Evolutionary conservation across 1,139 yeast genomes (phyloP).

Genomic region (Pichia sp.): DNA sequence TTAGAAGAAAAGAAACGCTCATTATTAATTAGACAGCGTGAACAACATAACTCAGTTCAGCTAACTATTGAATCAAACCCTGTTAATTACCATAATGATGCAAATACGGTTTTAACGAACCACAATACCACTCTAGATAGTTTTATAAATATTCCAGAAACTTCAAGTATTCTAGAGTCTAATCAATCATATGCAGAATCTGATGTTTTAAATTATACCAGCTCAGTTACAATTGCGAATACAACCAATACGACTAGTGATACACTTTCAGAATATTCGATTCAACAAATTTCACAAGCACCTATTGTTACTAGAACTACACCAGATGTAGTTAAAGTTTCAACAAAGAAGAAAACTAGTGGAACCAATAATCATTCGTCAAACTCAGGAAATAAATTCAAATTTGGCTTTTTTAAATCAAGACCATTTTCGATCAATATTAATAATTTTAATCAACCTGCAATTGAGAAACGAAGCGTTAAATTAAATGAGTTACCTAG

Average conservation of each 20-base stretch:
- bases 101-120: background rate
- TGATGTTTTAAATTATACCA: background rate
- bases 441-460: conserved; percentile 28
- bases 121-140: background rate
- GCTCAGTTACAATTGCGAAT: background rate
- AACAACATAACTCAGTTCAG: conserved; percentile 5
- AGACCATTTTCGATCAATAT: conserved; percentile 43
- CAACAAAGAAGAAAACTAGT: too few species aligned
- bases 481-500: conserved; percentile 55
- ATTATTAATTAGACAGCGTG: conserved; percentile 24
- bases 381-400: conserved; percentile 7
- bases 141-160: background rate
- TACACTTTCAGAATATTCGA: background rate
- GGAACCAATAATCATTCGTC: background rate
- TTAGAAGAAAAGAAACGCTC: conserved; percentile 36
- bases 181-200: background rate
- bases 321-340: too few species aligned
- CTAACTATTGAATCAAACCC: conserved; percentile 2
- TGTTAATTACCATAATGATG: background rate
- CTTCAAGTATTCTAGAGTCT: conserved; percentile 2
- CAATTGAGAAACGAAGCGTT: conserved; percentile 46
- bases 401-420: conserved; percentile 35
- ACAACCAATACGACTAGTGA: background rate
- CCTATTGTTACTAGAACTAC: conserved; percentile 1
- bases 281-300: background rate